These are phyloP conservation scores for Malus hybrid DNA, from an alignment of 331 rosid species.

Conservation along the genomic window DNA sequence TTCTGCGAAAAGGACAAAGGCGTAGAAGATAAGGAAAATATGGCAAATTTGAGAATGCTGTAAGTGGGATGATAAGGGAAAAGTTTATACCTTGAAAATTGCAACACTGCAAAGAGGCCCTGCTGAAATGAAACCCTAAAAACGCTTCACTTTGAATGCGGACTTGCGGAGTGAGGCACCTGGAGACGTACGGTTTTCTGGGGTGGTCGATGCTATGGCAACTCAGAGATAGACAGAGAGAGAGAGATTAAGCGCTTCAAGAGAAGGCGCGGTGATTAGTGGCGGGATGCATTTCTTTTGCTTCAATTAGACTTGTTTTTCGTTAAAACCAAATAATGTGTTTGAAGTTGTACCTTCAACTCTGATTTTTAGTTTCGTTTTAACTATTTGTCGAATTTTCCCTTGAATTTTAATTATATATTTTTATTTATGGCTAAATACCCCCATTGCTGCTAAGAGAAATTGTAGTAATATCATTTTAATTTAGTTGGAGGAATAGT, in stretches of 20 bases:
- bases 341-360: too few species aligned
- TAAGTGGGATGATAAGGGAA: not conserved
- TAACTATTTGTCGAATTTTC: too few species aligned
- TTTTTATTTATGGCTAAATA: too few species aligned
- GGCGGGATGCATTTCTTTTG: conserved; percentile 26
- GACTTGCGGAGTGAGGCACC: not conserved
- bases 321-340: too few species aligned
- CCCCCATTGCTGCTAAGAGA: too few species aligned
- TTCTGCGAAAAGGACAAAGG: not conserved
- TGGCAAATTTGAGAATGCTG: not conserved
- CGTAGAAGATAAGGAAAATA: not conserved
- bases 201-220: too few species aligned
- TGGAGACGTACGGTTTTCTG: not conserved
- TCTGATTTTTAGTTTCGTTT: too few species aligned
- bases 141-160: not conserved
- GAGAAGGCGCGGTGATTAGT: not conserved
- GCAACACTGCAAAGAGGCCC: not conserved
- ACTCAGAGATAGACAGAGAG: not conserved
- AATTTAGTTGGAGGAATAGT: too few species aligned
- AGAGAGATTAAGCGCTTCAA: conserved; percentile 17
- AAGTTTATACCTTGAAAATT: not conserved
- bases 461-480: too few species aligned
- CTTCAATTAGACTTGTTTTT: too few species aligned
- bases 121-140: conserved; percentile 20
- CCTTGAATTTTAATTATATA: too few species aligned